phyloP scores from a whole-genome alignment of 495 filamentous ascomycete genomes.

The Beverwykella pulmonaria region DNA sequence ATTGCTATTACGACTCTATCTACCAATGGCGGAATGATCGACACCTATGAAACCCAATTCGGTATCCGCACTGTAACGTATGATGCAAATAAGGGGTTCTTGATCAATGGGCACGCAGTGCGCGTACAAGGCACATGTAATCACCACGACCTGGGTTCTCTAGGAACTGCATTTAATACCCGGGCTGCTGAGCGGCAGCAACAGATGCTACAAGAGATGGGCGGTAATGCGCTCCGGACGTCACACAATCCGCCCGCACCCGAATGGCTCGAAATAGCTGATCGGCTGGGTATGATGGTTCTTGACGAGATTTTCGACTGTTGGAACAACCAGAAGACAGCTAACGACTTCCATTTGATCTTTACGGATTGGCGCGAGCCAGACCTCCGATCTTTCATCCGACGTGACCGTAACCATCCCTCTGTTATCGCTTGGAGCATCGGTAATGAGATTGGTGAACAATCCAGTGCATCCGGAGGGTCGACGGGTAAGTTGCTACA shows the following conservation, averaged over 20 bases:
- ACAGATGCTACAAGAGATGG: constrained; percentile 53
- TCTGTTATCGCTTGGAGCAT: constrained; percentile 54
- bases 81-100: constrained; percentile 47
- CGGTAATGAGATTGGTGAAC: constrained; percentile 55
- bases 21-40: constrained; percentile 40
- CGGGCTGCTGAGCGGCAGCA: constrained; percentile 52
- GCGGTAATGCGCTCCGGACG: constrained; percentile 53
- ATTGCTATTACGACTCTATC: constrained; percentile 49
- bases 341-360: constrained; percentile 53
- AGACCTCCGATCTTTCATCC: constrained; percentile 52
- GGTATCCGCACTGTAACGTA: constrained; percentile 51
- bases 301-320: constrained; percentile 48
- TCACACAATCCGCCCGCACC: constrained; percentile 46
- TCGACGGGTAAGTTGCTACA: constrained; percentile 41
- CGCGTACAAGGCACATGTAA: constrained; percentile 51
- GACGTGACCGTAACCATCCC: constrained; percentile 56
- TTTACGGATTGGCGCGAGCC: constrained; percentile 54
- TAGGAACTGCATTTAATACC: constrained; percentile 53
- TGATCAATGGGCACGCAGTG: constrained; percentile 49
- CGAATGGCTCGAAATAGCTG: constrained; percentile 19
- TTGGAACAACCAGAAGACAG: constrained; percentile 49
- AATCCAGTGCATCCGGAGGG: constrained; percentile 41
- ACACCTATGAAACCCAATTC: constrained; percentile 54
- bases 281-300: constrained; percentile 20
- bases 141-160: constrained; percentile 54